Base-by-base conservation (phyloP, 139 green algal species). In the Volvox reticuliferus region DNA sequence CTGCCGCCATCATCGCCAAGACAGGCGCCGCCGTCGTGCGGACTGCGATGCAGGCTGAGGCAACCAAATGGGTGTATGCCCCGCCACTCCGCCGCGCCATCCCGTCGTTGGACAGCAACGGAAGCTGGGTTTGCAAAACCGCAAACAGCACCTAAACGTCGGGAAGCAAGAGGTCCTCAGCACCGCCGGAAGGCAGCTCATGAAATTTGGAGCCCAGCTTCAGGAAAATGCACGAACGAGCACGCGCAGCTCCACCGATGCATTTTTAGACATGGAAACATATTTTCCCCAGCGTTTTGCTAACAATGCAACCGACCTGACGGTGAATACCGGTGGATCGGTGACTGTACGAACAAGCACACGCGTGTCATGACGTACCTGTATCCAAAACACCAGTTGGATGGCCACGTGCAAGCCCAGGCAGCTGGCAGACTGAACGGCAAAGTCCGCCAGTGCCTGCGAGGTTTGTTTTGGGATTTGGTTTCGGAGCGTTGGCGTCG, bases 371-470 rank as follows among this genome's bases (percentile, higher is more conserved):
- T 28, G 21, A 73, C 65, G 21, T 24, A 88, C 82, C 82, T 88
- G 82, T 19, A 36, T 36, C 71, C 86, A 90, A 21, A 90, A 50
- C 37, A 62, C 35, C 20, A 19, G 1, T 55, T 90, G 86, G 26
- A 63, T 37, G 24, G 73, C n/a, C 21, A 76, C n/a, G 73, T 90
- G 86, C n/a, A 90, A 28, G 1, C 86, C 86, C 50, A 62, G 13
- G 44, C 86, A 90, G 73, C 71, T 82, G 71, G 63, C 86, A 0
- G 71, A 33, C 50, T 90, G 86, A 19, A 90, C 50, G 19, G 32
- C 71, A 28, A 82, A 82, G n/a, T 82, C 73, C 0, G 65, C 26
- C 18, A 90, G 5, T 32, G 36, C n/a, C 86, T 90, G 71, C 2
- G 0, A 22, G 79, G 44, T 55, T 55, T 5, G 79, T 5, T 55